Evolutionary conservation across 2,329 filamentous ascomycete species (phyloP), one percentile per base, ranked within the genome.

Genomic region (Verticillium nonalfalfae): DNA sequence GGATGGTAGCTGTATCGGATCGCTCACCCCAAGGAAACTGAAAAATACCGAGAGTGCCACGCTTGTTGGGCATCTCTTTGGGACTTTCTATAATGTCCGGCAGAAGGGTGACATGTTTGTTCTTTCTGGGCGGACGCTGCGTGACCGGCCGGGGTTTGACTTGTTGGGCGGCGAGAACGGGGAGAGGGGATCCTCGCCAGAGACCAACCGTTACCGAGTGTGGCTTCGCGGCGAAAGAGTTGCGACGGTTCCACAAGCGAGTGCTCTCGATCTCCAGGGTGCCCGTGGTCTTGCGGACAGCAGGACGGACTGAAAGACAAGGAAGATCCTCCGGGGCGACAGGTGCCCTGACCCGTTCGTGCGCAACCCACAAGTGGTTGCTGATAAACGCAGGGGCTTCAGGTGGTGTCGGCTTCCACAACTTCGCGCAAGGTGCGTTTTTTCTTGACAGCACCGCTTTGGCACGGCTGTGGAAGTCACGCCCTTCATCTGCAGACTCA

Each of bases 21-120:
- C 74, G 81, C 72, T 88, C 85, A 14, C 86, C 86, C 84, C 85
- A 88, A 2, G 86, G 84, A 65, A 88, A 88, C 66, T 86, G 83
- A 74, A 87, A 89, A 67, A 88, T 83, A 5, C 85, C 86, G 18
- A 88, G 77, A 11, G 84, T 87, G 13, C 79, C 84, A 52, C 80
- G 78, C 71, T 82, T 84, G 69, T 86, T 76, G 4, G 81, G 80
- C 4, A 88, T 74, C 39, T 85, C 85, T 68, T 83, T 74, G 4
- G 86, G 86, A 64, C 79, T 86, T 69, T 88, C 86, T 38, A 86
- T 68, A 63, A 88, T 88, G 68, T 88, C 86, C 14, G 86, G 84
- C 5, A 89, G 78, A 56, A 81, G 69, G 7, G 84, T 86, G n/a
- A 86, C 73, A 52, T 85, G 81, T 71, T 76, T 84, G 68, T 74